phyloP scores from a whole-genome alignment of 768 basidiomycete species.

The Amanita polypyramis region DNA sequence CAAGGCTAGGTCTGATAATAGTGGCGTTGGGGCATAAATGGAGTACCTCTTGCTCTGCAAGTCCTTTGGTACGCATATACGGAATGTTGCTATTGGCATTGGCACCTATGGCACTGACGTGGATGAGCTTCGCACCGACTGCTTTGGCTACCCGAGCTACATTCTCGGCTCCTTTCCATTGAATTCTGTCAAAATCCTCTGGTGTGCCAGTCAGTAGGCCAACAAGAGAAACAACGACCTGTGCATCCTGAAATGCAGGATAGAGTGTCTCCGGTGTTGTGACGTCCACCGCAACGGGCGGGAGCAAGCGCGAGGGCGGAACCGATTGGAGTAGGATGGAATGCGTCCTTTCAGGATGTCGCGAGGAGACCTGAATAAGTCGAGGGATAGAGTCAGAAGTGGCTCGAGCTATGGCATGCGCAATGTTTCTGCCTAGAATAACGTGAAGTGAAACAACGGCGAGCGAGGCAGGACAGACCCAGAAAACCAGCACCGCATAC shows the following conservation, averaged over 20 bases:
- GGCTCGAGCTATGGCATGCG: slow-evolving; percentile 33
- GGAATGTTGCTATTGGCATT: slow-evolving; percentile 43
- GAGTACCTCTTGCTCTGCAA: slow-evolving; percentile 49
- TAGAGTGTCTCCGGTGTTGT: slow-evolving; percentile 37
- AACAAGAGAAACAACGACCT: slow-evolving; percentile 56
- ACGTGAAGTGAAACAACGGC: neutral
- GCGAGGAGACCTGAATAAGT: slow-evolving; percentile 48
- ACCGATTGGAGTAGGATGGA: slow-evolving; percentile 19
- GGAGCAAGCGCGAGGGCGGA: slow-evolving; percentile 28
- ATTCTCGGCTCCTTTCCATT: slow-evolving; percentile 57
- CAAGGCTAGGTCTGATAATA: slow-evolving; percentile 59
- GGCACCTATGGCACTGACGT: slow-evolving; percentile 73
- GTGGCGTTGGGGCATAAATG: slow-evolving; percentile 38
- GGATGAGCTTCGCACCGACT: slow-evolving; percentile 47
- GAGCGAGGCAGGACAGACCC: slow-evolving; percentile 24
- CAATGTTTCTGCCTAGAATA: slow-evolving; percentile 46
- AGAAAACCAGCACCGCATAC: slow-evolving; percentile 53
- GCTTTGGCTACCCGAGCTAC: slow-evolving; percentile 44
- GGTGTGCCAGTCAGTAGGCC: slow-evolving; percentile 53
- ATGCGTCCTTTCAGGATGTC: slow-evolving; percentile 37
- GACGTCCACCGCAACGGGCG: slow-evolving; percentile 39
- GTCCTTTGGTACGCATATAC: slow-evolving; percentile 52
- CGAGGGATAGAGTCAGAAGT: slow-evolving; percentile 18
- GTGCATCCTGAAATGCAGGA: slow-evolving; percentile 42
- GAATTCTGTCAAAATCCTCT: slow-evolving; percentile 47